Conservation (phyloP, 176 grass and related monocot genomes). For the Musa schizocarpa region DNA sequence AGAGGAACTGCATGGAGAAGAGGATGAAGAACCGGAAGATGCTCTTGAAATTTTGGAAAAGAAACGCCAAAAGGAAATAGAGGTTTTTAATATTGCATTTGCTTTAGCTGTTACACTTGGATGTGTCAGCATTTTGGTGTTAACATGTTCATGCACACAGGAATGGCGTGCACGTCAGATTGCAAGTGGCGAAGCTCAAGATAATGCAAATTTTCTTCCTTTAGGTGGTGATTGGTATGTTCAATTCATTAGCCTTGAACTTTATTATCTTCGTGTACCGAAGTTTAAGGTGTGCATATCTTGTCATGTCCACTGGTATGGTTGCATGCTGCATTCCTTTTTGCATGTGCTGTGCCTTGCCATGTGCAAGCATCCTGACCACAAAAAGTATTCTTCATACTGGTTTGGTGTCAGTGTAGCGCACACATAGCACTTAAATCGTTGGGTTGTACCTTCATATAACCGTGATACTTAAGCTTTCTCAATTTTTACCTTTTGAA, state of each 20-base stretch:
- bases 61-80: slow-evolving; percentile 83
- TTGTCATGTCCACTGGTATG: no score
- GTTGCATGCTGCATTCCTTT: no score
- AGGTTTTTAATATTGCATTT: slow-evolving; percentile 24
- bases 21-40: slow-evolving; percentile 79
- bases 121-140: not conserved
- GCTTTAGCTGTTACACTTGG: not conserved
- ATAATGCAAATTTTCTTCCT: slow-evolving; percentile 92
- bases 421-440: no score
- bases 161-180: slow-evolving; percentile 74
- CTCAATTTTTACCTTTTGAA: not conserved
- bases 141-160: slow-evolving; percentile 29
- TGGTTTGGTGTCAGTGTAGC: no score
- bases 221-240: slow-evolving; percentile 84
- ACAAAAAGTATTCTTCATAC: no score
- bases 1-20: slow-evolving; percentile 78
- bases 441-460: no score
- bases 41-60: slow-evolving; percentile 67
- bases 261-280: no score
- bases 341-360: no score
- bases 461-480: not conserved
- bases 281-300: no score
- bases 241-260: not conserved
- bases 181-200: slow-evolving; percentile 62
- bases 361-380: no score